phyloP scores from a whole-genome alignment of 31 red algal species.

The Bonnemaisonia californica region DNA sequence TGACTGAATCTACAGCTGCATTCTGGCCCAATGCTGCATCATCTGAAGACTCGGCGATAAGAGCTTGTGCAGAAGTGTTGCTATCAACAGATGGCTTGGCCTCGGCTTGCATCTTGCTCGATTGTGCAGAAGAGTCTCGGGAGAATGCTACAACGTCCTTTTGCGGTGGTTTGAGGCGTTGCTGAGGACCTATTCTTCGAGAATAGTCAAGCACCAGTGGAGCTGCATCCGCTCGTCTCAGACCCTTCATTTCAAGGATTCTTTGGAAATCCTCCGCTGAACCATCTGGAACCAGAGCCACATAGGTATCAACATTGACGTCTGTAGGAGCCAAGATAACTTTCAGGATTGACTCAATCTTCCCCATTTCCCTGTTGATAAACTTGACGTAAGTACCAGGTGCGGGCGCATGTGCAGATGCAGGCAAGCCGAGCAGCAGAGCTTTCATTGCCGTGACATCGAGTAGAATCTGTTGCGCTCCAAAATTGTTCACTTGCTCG shows the following conservation, averaged over 20 bases:
- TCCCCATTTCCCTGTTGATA: constrained; percentile 82
- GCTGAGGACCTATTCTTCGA: constrained; percentile 52
- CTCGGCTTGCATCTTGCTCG: background rate
- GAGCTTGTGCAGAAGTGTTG: background rate
- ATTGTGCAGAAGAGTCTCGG: background rate
- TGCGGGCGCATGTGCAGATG: constrained; percentile 40
- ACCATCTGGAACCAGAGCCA: constrained; percentile 73
- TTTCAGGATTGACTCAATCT: constrained; percentile 86
- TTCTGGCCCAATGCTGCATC: constrained; percentile 1
- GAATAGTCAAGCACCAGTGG: constrained; percentile 79
- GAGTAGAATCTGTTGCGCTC: constrained; percentile 89
- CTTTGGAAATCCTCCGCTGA: constrained; percentile 72
- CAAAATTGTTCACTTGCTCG: constrained; percentile 60
- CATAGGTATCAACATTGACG: constrained; percentile 79
- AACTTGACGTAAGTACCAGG: constrained; percentile 71
- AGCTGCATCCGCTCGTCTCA: constrained; percentile 70
- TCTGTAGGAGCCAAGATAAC: constrained; percentile 80
- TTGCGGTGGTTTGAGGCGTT: background rate
- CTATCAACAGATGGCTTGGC: background rate
- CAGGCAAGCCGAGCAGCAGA: constrained; percentile 60
- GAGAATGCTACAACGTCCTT: constrained; percentile 16
- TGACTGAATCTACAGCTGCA: constrained; percentile 58
- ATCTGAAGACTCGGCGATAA: background rate
- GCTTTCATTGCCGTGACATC: constrained; percentile 75
- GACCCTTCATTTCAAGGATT: constrained; percentile 84